Evolutionary conservation across 2,329 filamentous ascomycete genomes (phyloP).

Genomic region (Aureobasidium sp.): DNA sequence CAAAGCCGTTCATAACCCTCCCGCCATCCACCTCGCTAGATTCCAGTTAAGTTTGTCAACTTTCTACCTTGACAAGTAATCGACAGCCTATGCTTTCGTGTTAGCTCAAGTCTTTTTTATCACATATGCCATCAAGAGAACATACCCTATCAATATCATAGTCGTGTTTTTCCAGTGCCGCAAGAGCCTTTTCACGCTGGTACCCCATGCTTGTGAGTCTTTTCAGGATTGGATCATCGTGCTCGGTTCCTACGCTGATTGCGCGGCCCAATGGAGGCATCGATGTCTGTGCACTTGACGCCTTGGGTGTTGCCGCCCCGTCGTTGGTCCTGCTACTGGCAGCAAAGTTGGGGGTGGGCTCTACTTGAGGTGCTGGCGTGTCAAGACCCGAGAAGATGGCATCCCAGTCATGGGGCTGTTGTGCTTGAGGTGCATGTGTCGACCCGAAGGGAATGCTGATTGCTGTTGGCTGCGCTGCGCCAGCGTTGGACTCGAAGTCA

Average conservation of each 20-base stretch:
- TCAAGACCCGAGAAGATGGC: constrained; percentile 82
- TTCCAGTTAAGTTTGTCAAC: constrained; percentile 3
- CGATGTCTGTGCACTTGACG: not conserved
- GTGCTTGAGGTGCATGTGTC: constrained; percentile 19
- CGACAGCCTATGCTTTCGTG: constrained; percentile 11
- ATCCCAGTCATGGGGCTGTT: constrained; percentile 74
- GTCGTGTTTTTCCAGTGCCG: constrained; percentile 85
- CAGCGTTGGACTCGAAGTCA: constrained; percentile 17
- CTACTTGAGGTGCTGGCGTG: constrained; percentile 29
- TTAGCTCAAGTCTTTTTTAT: not conserved
- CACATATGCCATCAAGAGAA: constrained; percentile 14
- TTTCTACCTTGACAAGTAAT: constrained; percentile 13
- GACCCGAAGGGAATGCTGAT: constrained; percentile 15
- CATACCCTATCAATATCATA: constrained; percentile 91
- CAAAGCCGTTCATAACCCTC: not conserved
- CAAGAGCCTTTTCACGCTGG: constrained; percentile 60
- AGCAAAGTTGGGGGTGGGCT: not conserved
- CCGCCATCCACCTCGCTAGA: constrained; percentile 6
- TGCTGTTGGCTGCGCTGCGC: constrained; percentile 19
- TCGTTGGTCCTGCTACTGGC: not conserved
- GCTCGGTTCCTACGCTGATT: constrained; percentile 63
- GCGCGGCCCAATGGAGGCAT: constrained; percentile 53
- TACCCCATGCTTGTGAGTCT: constrained; percentile 88
- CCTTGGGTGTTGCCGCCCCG: constrained; percentile 15
- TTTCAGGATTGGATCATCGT: constrained; percentile 88